Evolutionary conservation across 208 protist genomes (phyloP).

Genomic region (Leptomonas pyrrhocoris): DNA sequence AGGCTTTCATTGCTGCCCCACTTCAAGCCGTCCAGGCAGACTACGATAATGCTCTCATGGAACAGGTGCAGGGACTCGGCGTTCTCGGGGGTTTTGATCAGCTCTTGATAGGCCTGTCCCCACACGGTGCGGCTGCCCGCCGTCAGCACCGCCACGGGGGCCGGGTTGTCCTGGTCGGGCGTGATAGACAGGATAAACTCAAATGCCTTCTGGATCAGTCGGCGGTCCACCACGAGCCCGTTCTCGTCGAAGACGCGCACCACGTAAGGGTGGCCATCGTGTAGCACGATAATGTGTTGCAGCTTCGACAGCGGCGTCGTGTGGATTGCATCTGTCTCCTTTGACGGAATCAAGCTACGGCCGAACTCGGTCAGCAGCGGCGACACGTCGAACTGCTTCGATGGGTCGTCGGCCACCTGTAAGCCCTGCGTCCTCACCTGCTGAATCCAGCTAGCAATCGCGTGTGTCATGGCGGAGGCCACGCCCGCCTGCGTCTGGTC

Average conservation of each 20-base stretch:
- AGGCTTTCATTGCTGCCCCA: conserved; percentile 51
- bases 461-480: conserved; percentile 64
- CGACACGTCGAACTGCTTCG: conserved; percentile 62
- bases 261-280: conserved; percentile 79
- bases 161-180: conserved; percentile 76
- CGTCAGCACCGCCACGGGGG: conserved; percentile 85
- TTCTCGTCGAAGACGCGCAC: conserved; percentile 76
- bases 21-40: conserved; percentile 73
- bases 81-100: conserved; percentile 78
- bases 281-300: conserved; percentile 80
- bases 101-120: conserved; percentile 81
- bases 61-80: conserved; percentile 66
- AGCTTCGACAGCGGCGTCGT: conserved; percentile 71
- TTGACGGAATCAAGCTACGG: conserved; percentile 71
- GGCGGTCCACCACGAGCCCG: conserved; percentile 40
- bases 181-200: conserved; percentile 82
- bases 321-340: conserved; percentile 56
- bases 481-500: conserved; percentile 69
- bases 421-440: conserved; percentile 46
- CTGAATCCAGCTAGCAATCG: conserved; percentile 62
- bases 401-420: conserved; percentile 25
- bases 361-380: conserved; percentile 75
- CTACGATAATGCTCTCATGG: conserved; percentile 73
- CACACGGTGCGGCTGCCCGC: conserved; percentile 76
- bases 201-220: conserved; percentile 64